Conservation (phyloP, 129 eudicot species). For the Helichrysum umbraculigerum region DNA sequence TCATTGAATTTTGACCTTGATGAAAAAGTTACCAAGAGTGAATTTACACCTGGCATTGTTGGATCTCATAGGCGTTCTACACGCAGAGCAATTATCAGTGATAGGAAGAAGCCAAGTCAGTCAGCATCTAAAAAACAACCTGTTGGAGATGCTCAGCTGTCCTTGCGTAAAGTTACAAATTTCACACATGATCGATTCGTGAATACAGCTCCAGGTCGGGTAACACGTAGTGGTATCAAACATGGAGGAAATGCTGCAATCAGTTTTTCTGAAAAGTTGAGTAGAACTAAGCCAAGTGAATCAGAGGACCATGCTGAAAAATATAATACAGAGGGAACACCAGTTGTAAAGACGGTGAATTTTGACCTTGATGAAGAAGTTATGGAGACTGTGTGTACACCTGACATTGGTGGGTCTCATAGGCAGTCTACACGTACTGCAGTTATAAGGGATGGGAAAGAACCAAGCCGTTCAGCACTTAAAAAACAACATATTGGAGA, state of each 20-base stretch:
- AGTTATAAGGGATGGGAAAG: constrained; percentile 29
- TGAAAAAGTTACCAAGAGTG: constrained; percentile 13
- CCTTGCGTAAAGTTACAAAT: neutral
- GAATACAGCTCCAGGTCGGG: neutral
- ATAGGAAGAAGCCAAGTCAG: constrained; percentile 25
- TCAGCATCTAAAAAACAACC: constrained; percentile 19
- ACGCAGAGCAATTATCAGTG: constrained; percentile 32
- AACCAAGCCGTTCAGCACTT: constrained; percentile 21
- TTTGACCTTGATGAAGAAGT: constrained; percentile 8
- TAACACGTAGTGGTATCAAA: neutral
- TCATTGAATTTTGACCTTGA: neutral
- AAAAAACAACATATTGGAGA: constrained; percentile 10
- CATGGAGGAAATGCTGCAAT: neutral
- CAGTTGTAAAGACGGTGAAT: constrained; percentile 9
- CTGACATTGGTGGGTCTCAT: constrained; percentile 24
- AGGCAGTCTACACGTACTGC: constrained; percentile 30
- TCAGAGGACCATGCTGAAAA: constrained; percentile 5
- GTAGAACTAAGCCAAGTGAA: constrained; percentile 14
- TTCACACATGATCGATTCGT: neutral
- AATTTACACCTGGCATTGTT: constrained; percentile 11
- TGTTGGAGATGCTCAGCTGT: constrained; percentile 1
- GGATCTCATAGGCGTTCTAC: constrained; percentile 26
- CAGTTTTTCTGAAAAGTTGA: constrained; percentile 4
- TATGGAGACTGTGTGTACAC: constrained; percentile 5
- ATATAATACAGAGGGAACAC: constrained; percentile 10